Percentiles rank a stretch among this genome's conserved stretches.
These are phyloP conservation scores for Naganishia antarctica DNA, from an alignment of 768 basidiomycete genomes.

Conservation along the genomic window DNA sequence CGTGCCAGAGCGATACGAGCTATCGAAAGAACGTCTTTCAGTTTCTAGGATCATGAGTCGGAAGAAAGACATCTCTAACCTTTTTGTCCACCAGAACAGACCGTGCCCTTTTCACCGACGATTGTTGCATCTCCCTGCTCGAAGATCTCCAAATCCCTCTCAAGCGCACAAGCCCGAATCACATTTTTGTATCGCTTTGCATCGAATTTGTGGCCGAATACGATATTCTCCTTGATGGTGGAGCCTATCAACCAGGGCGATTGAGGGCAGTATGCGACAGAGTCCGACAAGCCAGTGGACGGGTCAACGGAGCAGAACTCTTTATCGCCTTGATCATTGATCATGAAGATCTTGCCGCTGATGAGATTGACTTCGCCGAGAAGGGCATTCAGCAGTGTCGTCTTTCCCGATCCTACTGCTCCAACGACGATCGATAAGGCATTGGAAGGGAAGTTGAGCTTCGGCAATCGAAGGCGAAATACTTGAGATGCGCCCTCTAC, in stretches of 20 bases:
- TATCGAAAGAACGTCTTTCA: background rate
- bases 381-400: constrained; percentile 42
- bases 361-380: constrained; percentile 45
- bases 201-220: constrained; percentile 46
- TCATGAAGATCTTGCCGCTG: constrained; percentile 45
- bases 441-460: constrained; percentile 41
- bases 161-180: constrained; percentile 44
- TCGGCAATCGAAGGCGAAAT: constrained; percentile 38
- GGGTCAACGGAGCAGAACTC: constrained; percentile 43
- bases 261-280: constrained; percentile 45
- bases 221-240: constrained; percentile 46
- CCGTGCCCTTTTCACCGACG: constrained; percentile 48
- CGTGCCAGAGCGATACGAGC: constrained; percentile 47
- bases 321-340: constrained; percentile 43
- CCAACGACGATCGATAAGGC: constrained; percentile 39
- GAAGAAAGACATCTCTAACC: background rate
- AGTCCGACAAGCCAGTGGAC: constrained; percentile 40
- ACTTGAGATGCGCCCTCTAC: constrained; percentile 24
- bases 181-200: constrained; percentile 38
- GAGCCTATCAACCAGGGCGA: constrained; percentile 46
- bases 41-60: background rate
- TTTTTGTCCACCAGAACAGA: constrained; percentile 48
- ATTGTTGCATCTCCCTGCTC: constrained; percentile 54
- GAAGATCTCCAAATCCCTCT: constrained; percentile 46
- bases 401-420: constrained; percentile 46